Conservation (phyloP, 371 early-diverging fungal species). For the Apophysomyces sp. region DNA sequence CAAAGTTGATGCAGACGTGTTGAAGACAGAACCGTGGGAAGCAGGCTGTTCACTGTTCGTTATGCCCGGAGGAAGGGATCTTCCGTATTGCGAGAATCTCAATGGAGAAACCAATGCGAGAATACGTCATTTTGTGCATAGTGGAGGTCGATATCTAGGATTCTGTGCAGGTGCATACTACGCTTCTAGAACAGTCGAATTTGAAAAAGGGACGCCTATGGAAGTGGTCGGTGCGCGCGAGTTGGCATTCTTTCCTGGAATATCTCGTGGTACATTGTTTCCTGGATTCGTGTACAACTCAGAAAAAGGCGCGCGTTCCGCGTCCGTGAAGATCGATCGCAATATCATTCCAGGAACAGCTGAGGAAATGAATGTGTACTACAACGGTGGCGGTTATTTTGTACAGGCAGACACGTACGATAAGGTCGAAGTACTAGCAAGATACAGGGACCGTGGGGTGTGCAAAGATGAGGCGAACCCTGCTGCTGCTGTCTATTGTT, state of each 20-base stretch:
- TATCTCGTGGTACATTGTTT: slow-evolving; percentile 72
- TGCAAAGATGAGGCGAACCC: slow-evolving; percentile 23
- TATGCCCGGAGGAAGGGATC: slow-evolving; percentile 89
- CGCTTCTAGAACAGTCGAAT: slow-evolving; percentile 67
- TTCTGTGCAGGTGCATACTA: slow-evolving; percentile 95
- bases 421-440: slow-evolving; percentile 56
- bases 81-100: slow-evolving; percentile 75
- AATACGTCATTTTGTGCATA: slow-evolving; percentile 69
- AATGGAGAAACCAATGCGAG: slow-evolving; percentile 56
- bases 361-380: slow-evolving; percentile 52
- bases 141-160: slow-evolving; percentile 89
- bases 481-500: slow-evolving; percentile 56
- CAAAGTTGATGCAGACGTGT: slow-evolving; percentile 68
- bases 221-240: slow-evolving; percentile 75
- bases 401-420: slow-evolving; percentile 45
- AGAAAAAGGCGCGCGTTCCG: slow-evolving; percentile 74
- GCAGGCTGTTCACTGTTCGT: slow-evolving; percentile 78
- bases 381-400: slow-evolving; percentile 84
- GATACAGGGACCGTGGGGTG: slow-evolving; percentile 49
- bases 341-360: not conserved
- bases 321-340: slow-evolving; percentile 37
- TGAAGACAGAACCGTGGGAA: slow-evolving; percentile 86
- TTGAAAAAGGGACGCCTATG: slow-evolving; percentile 69
- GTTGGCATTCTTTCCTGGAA: slow-evolving; percentile 71
- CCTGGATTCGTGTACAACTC: slow-evolving; percentile 81